Percentiles rank a stretch among this genome's conserved stretches.
Conservation (phyloP, 2,329 filamentous ascomycete species). For the Furcasterigmium furcatum region DNA sequence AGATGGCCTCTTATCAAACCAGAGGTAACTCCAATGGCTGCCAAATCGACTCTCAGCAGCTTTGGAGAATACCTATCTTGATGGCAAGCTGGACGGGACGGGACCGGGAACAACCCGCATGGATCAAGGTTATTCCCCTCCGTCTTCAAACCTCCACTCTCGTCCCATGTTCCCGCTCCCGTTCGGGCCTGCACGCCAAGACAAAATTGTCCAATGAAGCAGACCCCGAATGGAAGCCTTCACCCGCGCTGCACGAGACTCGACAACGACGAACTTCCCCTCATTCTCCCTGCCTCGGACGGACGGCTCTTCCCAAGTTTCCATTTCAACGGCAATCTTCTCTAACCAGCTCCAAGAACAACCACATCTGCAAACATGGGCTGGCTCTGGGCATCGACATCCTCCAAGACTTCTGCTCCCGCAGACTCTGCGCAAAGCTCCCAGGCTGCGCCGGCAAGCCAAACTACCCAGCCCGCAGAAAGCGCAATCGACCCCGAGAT, state of each 20-base stretch:
- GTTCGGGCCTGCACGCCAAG: too few relatives aligned
- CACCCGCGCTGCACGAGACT: background rate
- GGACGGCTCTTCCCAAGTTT: background rate
- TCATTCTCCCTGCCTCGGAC: background rate
- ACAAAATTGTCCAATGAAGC: background rate
- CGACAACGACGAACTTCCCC: background rate
- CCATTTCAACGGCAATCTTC: background rate
- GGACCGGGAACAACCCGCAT: too few relatives aligned
- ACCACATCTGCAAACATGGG: conserved; percentile 51
- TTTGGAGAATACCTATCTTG: too few relatives aligned
- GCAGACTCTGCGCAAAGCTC: background rate
- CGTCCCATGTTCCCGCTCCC: too few relatives aligned
- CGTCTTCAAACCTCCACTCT: too few relatives aligned
- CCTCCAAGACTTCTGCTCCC: conserved; percentile 23
- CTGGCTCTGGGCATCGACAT: conserved; percentile 56
- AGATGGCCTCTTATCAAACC: too few relatives aligned
- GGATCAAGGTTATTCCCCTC: too few relatives aligned
- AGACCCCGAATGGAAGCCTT: background rate
- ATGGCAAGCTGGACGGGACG: too few relatives aligned
- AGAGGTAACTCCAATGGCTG: too few relatives aligned
- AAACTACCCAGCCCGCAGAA: conserved; percentile 6
- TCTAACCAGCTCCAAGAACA: background rate
- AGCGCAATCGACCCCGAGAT: conserved; percentile 44
- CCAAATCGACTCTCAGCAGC: too few relatives aligned
- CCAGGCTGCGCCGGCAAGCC: background rate